These are phyloP conservation scores for Cystobasidium onofrii DNA, from an alignment of 768 basidiomycete species.

Conservation along the genomic window DNA sequence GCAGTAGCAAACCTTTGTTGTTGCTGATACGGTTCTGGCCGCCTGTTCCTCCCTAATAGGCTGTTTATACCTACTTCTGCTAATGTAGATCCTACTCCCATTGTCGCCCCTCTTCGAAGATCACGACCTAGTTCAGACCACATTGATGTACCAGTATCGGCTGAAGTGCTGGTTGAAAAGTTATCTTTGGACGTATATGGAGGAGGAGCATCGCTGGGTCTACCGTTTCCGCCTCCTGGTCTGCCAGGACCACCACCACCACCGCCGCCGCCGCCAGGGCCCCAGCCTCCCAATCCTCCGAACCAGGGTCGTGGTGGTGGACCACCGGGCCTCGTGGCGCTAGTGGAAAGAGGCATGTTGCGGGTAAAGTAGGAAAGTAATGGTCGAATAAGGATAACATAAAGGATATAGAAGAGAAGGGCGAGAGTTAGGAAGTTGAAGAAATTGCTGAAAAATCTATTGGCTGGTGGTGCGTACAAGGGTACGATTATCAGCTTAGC, in stretches of 20 bases:
- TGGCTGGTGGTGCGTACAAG: neutral
- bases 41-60: neutral
- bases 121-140: conserved; percentile 12
- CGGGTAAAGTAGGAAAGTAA: conserved; percentile 5
- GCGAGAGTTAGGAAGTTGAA: conserved; percentile 12
- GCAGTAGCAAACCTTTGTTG: neutral
- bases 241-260: conserved; percentile 20
- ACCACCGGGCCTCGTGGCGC: neutral
- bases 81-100: neutral
- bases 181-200: neutral
- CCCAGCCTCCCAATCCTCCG: conserved; percentile 19
- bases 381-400: conserved; percentile 7
- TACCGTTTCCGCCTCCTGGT: neutral
- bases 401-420: conserved; percentile 15
- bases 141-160: neutral
- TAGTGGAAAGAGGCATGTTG: conserved; percentile 4
- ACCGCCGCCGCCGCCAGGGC: conserved; percentile 9
- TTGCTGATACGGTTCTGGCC: neutral
- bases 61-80: conserved; percentile 4
- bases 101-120: neutral
- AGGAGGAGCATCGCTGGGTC: neutral
- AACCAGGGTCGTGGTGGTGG: conserved; percentile 26
- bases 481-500: neutral
- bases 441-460: conserved; percentile 16
- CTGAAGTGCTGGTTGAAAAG: neutral